Percentiles rank a stretch among this genome's conserved stretches.
Conservation (phyloP, 73 alveolate genomes). For the Stentor coeruleus region DNA sequence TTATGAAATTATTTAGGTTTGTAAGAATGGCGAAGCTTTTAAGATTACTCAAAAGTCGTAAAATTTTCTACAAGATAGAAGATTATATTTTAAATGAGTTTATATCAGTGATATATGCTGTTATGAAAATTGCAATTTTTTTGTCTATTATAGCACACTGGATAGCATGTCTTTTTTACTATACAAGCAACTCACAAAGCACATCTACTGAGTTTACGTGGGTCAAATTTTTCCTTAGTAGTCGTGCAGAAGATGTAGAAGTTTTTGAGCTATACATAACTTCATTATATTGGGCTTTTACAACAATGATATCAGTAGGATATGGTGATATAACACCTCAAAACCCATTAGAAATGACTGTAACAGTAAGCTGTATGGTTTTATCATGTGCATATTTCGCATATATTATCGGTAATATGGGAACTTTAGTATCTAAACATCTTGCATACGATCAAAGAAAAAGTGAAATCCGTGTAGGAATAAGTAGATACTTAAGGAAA, state of each 20-base stretch:
- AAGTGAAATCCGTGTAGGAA: neutral
- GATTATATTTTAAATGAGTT: neutral
- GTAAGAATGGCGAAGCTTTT: neutral
- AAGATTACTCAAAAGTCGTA: neutral
- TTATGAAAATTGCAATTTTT: neutral
- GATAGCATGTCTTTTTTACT: neutral
- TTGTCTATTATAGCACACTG: neutral
- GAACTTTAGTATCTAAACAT: neutral
- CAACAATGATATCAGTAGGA: constrained; percentile 27
- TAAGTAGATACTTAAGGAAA: neutral
- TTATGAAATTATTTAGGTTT: neutral
- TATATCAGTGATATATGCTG: neutral
- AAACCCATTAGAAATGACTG: neutral
- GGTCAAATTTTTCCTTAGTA: neutral
- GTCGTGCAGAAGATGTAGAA: neutral
- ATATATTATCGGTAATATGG: constrained; percentile 1
- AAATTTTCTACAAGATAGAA: constrained; percentile 24
- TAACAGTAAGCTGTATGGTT: neutral
- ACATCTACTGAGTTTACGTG: neutral
- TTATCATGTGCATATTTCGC: constrained; percentile 11
- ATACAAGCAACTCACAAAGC: neutral
- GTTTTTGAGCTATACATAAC: neutral
- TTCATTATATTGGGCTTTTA: constrained; percentile 17
- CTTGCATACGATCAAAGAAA: neutral
- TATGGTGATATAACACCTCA: constrained; percentile 27